phyloP scores from a whole-genome alignment of 495 filamentous ascomycete genomes.

The Bathelium albidoporum region DNA sequence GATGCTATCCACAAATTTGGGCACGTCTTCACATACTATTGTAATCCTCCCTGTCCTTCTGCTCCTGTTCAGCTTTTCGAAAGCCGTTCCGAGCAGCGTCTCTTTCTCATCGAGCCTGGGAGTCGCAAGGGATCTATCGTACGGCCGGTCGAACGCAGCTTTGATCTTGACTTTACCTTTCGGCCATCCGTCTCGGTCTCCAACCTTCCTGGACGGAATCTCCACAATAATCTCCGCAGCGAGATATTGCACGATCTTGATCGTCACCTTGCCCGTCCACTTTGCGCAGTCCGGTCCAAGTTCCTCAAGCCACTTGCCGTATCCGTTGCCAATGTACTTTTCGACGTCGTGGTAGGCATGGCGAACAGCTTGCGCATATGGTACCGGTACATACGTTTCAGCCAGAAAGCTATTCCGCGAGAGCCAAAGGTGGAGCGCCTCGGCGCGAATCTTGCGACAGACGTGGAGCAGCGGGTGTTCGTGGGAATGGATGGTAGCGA shows the following conservation, averaged over 20 bases:
- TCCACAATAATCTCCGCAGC: background rate
- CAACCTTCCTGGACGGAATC: background rate
- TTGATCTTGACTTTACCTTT: background rate
- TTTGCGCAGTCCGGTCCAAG: background rate
- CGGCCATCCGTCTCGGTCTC: background rate
- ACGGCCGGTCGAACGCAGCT: background rate
- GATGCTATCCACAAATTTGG: background rate
- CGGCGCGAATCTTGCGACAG: background rate
- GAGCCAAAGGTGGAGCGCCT: background rate
- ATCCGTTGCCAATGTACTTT: background rate
- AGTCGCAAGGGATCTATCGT: background rate
- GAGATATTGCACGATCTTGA: background rate
- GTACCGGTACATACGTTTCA: background rate
- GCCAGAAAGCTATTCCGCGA: background rate
- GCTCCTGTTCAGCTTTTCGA: background rate
- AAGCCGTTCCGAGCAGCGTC: background rate
- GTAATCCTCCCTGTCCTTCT: background rate
- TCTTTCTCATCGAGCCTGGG: background rate
- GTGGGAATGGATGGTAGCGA: background rate
- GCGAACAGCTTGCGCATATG: background rate
- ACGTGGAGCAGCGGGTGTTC: background rate
- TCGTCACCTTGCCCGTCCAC: background rate
- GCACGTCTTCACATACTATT: background rate
- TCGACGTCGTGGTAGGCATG: background rate
- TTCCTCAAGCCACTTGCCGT: background rate